Evolutionary conservation across 306 rosid genomes (phyloP), one percentile per base, ranked within the genome.

Genomic region (Lathyrus sativus): DNA sequence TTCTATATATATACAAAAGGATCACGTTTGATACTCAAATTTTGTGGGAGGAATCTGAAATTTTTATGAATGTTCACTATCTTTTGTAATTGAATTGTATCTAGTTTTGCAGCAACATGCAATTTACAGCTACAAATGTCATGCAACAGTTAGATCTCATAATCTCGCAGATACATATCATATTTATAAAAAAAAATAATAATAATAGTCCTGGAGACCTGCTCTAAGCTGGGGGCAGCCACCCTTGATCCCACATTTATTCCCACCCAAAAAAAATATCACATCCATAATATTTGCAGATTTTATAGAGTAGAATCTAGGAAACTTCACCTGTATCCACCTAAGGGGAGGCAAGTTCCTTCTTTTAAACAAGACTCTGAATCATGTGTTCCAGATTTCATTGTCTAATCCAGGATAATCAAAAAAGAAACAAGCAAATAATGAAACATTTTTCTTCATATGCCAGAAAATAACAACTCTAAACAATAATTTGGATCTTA

Each of bases 291-390:
- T 18, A 9, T 28, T 60, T 65, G 26, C 31, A 75, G 31, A 46
- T 43, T 42, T 70, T 22, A 73, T 54, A 73, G 33, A 74, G 68
- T 37, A 71, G 45, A 69, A 26, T 46, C 69, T 28, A 18, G 44
- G 79, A 78, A 75, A 82, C 76, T 71, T 77, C 82, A 89, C 96
- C 98, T 92, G 95, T 89, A 92, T 87, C 98, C 98, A 76, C 98
- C 96, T 85, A 92, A 85, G 18, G 98, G 98, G 71, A 87, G 92
- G 74, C 98, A 92, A 11, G 91, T 79, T 71, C 41, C 80, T 76
- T 87, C 95, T 73, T 78, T 75, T 74, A 87, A 81, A 79, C 98
- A 92, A 75, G 98, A 83, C 81, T 80, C 79, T 15, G 92, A 92
- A 83, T 86, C 80, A 75, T 60, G 95, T 61, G 89, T 89, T 62